Base-by-base conservation (phyloP, 1,284 basidiomycete species). In the Athelia sp. region DNA sequence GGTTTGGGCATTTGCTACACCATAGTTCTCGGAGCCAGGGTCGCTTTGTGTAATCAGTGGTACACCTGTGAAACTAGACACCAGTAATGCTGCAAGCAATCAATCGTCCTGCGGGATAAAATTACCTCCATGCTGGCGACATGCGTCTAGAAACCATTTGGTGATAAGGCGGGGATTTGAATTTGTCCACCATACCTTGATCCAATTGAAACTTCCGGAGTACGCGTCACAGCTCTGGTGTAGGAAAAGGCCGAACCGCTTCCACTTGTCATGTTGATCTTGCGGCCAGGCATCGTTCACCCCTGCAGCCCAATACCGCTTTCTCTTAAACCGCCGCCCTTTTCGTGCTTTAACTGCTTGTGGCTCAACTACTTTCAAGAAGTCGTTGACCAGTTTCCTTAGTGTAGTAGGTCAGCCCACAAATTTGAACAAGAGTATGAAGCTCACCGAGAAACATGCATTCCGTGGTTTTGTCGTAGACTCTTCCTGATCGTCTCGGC, bases 201-300 rank as follows among this genome's bases (percentile, higher is more conserved):
- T 29, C 69, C 71, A 75, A 2, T 58, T 31, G 14, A 68, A 57
- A 0, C 38, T 23, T 1, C 69, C 66, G 21, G 59, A 32, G 47
- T 59, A 67, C 4, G 67, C 63, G 36, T 76, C 70, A 6, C 68
- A 45, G 0, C 64, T 54, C 23, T 56, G 49, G 52, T 76, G 73
- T 0, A 74, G 48, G 43, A 45, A 62, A 0, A 75, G 56, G 0
- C 67, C 65, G 53, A 69, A 75, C 2, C 55, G 46, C 23, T 57
- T 45, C 71, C 70, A 74, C 50, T 74, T 74, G 49, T 75, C 69
- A 46, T 73, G 70, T 49, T 71, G 70, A 49, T 72, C 68, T 17
- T 64, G 35, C 0, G 58, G 26, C 58, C 58, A 61, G 11, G 66
- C 22, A 40, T 70, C 63, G 26, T 63, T 66, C 0, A 66, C 58